These are phyloP conservation scores for Digitaria exilis DNA, from an alignment of 202 grass and related monocot genomes.

Conservation along the genomic window DNA sequence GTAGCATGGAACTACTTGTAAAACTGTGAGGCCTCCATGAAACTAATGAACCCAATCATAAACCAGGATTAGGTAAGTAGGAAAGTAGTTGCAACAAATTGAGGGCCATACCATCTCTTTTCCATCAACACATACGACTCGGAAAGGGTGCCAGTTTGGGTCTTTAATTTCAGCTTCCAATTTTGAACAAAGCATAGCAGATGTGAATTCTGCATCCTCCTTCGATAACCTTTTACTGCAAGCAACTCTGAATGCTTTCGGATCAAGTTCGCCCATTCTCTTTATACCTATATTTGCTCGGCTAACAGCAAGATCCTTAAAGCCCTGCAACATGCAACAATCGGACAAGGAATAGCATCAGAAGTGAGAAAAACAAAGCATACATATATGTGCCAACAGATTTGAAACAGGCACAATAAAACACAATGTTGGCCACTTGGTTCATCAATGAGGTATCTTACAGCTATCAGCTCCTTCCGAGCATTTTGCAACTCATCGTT, in stretches of 20 bases:
- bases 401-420: not conserved
- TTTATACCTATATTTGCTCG: slow-evolving; percentile 57
- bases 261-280: slow-evolving; percentile 52
- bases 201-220: slow-evolving; percentile 43
- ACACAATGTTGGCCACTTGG: not conserved
- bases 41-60: not conserved
- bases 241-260: slow-evolving; percentile 41
- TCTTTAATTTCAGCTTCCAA: slow-evolving; percentile 65
- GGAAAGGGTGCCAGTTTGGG: slow-evolving; percentile 74
- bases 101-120: slow-evolving; percentile 24
- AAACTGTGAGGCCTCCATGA: not conserved
- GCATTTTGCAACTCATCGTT: slow-evolving; percentile 82
- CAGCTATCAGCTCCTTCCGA: slow-evolving; percentile 69
- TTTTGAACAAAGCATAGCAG: slow-evolving; percentile 59
- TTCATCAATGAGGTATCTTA: slow-evolving; percentile 27
- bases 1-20: not conserved
- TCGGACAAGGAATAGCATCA: not conserved
- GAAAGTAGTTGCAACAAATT: not conserved
- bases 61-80: not conserved
- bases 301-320: slow-evolving; percentile 37
- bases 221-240: slow-evolving; percentile 43
- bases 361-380: not conserved
- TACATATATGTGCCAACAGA: not conserved
- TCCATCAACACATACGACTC: slow-evolving; percentile 29
- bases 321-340: slow-evolving; percentile 52